These are phyloP conservation scores for Fusarium vanettenii DNA, from an alignment of 2,329 filamentous ascomycete genomes.

Conservation along the genomic window DNA sequence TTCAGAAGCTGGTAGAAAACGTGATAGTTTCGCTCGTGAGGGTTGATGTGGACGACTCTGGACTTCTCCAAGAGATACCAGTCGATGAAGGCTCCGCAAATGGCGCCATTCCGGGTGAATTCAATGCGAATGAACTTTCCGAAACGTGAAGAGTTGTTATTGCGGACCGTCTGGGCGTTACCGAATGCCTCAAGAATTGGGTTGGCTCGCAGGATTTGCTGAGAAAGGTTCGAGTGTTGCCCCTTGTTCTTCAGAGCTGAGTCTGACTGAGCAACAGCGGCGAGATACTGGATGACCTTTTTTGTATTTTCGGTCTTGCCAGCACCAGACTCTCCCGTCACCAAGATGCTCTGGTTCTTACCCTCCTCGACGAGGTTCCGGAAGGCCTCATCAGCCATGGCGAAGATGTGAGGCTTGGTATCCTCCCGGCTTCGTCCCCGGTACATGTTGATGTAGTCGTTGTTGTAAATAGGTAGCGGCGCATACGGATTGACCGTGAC, in stretches of 20 bases:
- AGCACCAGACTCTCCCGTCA: slow-evolving; percentile 97
- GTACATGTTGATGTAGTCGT: slow-evolving; percentile 99
- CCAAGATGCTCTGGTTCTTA: slow-evolving; percentile 95
- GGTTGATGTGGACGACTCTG: slow-evolving; percentile 89
- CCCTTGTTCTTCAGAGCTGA: slow-evolving; percentile 71
- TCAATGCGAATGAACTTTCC: slow-evolving; percentile 99
- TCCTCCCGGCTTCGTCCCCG: slow-evolving; percentile 91
- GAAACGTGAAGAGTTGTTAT: slow-evolving; percentile 98
- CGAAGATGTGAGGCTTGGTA: slow-evolving; percentile 96
- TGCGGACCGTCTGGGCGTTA: slow-evolving; percentile 96
- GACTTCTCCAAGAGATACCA: slow-evolving; percentile 99
- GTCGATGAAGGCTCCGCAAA: slow-evolving; percentile 95
- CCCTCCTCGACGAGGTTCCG: slow-evolving; percentile 95
- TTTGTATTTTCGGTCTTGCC: slow-evolving; percentile 99
- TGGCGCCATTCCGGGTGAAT: slow-evolving; percentile 87
- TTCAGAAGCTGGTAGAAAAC: slow-evolving; percentile 96
- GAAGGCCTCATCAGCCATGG: slow-evolving; percentile 97
- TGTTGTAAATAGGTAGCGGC: slow-evolving; percentile 91
- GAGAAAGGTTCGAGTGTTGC: slow-evolving; percentile 85
- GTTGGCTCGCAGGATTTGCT: slow-evolving; percentile 95
- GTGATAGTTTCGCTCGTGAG: slow-evolving; percentile 94
- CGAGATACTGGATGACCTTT: slow-evolving; percentile 98
- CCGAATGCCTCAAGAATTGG: slow-evolving; percentile 98
- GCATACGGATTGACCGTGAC: slow-evolving; percentile 98
- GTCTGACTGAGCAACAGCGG: slow-evolving; percentile 90